Conservation (phyloP, 768 basidiomycete species). For the Suillus clintonianus region DNA sequence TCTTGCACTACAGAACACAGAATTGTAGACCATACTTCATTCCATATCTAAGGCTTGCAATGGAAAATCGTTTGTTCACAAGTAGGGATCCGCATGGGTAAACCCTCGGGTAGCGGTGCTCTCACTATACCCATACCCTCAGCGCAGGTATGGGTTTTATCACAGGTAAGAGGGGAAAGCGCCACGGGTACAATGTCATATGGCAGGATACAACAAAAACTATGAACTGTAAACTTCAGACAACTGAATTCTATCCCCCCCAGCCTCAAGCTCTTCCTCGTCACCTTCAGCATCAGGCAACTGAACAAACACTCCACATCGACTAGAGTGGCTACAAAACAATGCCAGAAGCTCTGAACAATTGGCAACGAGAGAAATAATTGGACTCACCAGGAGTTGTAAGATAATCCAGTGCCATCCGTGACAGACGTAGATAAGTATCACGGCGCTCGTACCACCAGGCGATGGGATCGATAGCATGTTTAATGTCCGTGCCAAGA, state of each 20-base stretch:
- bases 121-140: background rate
- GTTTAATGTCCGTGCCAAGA: constrained; percentile 25
- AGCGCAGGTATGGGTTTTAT: too few species aligned
- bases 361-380: constrained; percentile 11
- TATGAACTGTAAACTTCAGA: too few species aligned
- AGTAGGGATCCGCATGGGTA: constrained; percentile 8
- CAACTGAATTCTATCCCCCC: too few species aligned
- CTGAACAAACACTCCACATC: constrained; percentile 14
- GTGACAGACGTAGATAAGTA: constrained; percentile 29
- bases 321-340: constrained; percentile 12
- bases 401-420: constrained; percentile 38
- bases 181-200: too few species aligned
- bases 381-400: constrained; percentile 30
- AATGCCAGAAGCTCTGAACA: constrained; percentile 9
- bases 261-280: too few species aligned
- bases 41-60: too few species aligned
- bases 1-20: too few species aligned
- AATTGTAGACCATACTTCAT: too few species aligned
- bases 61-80: too few species aligned
- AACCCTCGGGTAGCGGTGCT: constrained; percentile 1
- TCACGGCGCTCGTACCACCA: constrained; percentile 31
- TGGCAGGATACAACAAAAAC: too few species aligned
- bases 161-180: too few species aligned
- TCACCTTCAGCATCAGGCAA: constrained; percentile 27
- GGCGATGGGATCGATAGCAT: constrained; percentile 20